Evolutionary conservation across 148 eudicot genomes (phyloP).

Genomic region (Fallopia convolvulus): DNA sequence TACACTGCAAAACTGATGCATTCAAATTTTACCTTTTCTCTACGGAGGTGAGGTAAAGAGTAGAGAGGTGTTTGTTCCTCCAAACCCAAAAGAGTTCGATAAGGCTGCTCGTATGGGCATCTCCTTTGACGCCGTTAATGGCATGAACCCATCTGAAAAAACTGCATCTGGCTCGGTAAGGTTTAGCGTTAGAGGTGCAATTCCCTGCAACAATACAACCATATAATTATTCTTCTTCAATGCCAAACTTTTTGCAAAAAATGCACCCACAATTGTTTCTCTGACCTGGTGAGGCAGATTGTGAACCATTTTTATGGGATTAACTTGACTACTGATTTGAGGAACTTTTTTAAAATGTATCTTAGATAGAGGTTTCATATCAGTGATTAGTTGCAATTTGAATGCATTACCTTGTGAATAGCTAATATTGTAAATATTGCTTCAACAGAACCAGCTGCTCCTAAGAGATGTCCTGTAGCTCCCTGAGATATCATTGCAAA

Average conservation of each 20-base stretch:
- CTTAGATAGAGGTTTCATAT: neutral
- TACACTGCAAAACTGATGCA: slow-evolving; percentile 4
- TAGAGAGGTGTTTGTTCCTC: slow-evolving; percentile 83
- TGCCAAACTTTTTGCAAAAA: neutral
- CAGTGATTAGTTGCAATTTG: neutral
- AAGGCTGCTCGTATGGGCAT: slow-evolving; percentile 56
- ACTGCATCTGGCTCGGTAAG: slow-evolving; percentile 68
- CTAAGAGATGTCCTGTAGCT: slow-evolving; percentile 88
- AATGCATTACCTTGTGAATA: slow-evolving; percentile 52
- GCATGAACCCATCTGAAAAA: slow-evolving; percentile 53
- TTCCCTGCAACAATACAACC: slow-evolving; percentile 42
- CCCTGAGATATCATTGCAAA: slow-evolving; percentile 36
- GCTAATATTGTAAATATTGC: slow-evolving; percentile 77
- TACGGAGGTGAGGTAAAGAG: slow-evolving; percentile 43
- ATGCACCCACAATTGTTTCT: slow-evolving; percentile 4
- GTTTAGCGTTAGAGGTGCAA: slow-evolving; percentile 77
- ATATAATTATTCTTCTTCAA: neutral
- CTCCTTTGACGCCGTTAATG: slow-evolving; percentile 55
- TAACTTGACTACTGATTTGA: neutral
- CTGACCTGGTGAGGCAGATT: neutral
- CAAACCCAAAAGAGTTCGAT: slow-evolving; percentile 95
- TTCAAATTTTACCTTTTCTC: neutral
- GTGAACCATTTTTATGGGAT: neutral
- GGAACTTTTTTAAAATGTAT: neutral
- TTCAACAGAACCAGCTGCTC: slow-evolving; percentile 99